These are phyloP conservation scores for Candida michaelii DNA, from an alignment of 805 yeast genomes.

Conservation along the genomic window DNA sequence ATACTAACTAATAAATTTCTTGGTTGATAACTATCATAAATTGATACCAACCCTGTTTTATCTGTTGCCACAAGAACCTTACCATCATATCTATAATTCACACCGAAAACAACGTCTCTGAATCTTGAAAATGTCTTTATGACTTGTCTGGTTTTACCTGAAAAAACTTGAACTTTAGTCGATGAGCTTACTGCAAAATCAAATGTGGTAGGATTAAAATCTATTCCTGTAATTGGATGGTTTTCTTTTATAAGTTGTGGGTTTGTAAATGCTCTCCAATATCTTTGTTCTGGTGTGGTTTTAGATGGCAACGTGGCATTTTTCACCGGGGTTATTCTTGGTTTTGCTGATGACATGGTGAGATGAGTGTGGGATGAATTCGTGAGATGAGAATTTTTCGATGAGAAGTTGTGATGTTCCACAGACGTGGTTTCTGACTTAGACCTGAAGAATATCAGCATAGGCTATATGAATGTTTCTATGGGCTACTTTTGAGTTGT, in stretches of 20 bases:
- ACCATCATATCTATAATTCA: constrained; percentile 90
- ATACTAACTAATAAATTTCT: constrained; percentile 77
- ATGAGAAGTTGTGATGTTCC: neutral
- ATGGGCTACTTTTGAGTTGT: no score
- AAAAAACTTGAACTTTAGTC: constrained; percentile 87
- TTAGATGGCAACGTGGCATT: constrained; percentile 78
- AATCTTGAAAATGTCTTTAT: constrained; percentile 82
- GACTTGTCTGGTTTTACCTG: constrained; percentile 92
- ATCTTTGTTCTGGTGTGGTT: constrained; percentile 89
- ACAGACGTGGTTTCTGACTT: no score
- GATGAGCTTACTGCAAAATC: constrained; percentile 93
- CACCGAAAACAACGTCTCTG: constrained; percentile 88
- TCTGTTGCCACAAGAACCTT: constrained; percentile 91
- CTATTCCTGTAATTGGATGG: constrained; percentile 84
- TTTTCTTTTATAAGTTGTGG: constrained; percentile 93
- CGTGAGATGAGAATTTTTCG: constrained; percentile 14
- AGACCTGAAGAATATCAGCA: no score
- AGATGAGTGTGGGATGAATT: neutral
- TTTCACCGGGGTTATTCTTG: constrained; percentile 62
- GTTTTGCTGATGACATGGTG: constrained; percentile 70
- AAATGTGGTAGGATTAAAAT: constrained; percentile 79
- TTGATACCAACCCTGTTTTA: constrained; percentile 89
- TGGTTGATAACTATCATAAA: constrained; percentile 81
- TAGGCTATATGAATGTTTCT: no score
- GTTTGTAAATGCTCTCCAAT: constrained; percentile 83